phyloP scores from a whole-genome alignment of 2,329 filamentous ascomycete genomes.

The Plectosphaerella plurivora region DNA sequence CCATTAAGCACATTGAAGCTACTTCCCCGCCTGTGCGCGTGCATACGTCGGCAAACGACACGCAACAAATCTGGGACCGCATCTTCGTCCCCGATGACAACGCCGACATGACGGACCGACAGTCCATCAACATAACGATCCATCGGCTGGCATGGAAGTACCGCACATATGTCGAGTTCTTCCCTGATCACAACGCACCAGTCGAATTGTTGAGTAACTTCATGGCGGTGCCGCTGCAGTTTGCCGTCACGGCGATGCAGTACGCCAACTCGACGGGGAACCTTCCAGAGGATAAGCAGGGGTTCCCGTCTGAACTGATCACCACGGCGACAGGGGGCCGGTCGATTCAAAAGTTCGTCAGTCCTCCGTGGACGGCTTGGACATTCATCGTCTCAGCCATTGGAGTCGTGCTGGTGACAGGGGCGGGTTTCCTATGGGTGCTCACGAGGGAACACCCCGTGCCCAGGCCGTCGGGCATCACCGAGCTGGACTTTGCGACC shows the following conservation, averaged over 20 bases:
- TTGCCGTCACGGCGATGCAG: conserved; percentile 11
- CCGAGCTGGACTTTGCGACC: conserved; percentile 3
- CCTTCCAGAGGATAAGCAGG: conserved; percentile 5
- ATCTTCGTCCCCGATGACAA: conserved; percentile 6
- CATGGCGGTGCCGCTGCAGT: conserved; percentile 14
- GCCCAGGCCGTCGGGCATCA: conserved; percentile 5
- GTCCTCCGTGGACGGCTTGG: conserved; percentile 13
- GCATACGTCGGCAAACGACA: conserved; percentile 7
- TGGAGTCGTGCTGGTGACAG: background rate
- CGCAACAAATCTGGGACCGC: conserved; percentile 9
- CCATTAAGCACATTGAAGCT: conserved; percentile 12
- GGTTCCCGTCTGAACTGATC: conserved; percentile 9
- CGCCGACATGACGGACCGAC: conserved; percentile 9
- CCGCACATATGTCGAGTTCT: conserved; percentile 14
- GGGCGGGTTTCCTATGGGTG: conserved; percentile 2
- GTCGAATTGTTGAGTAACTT: conserved; percentile 13
- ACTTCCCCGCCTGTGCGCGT: background rate
- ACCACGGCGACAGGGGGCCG: conserved; percentile 11
- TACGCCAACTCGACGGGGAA: conserved; percentile 13
- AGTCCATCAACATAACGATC: conserved; percentile 11
- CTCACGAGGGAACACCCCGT: conserved; percentile 1
- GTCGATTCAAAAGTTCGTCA: conserved; percentile 10
- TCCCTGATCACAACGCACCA: conserved; percentile 12
- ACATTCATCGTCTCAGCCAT: conserved; percentile 10
- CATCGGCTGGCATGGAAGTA: conserved; percentile 14